Conservation (phyloP, 345 rosid species). For the Acer saccharum region DNA sequence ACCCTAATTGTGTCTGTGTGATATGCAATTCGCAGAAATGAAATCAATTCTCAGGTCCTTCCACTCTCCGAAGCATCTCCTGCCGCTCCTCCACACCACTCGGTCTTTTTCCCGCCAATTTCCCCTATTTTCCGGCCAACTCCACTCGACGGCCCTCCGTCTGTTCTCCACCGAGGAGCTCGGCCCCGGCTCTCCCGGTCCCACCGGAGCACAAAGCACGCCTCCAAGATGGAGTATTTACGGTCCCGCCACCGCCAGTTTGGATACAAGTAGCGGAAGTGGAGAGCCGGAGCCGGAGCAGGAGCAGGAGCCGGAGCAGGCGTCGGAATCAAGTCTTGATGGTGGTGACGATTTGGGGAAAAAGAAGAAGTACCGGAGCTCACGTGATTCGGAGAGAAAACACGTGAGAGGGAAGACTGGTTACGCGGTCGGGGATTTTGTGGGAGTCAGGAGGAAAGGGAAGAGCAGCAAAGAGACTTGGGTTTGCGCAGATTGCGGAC, state of each 20-base stretch:
- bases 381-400: conserved; percentile 4
- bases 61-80: conserved; percentile 17
- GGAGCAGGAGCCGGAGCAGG: too few species aligned
- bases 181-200: background rate
- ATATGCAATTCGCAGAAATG: conserved; percentile 20
- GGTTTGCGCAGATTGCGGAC: conserved; percentile 84
- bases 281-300: too few species aligned
- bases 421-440: conserved; percentile 27
- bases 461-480: conserved; percentile 44
- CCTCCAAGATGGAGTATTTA: conserved; percentile 40
- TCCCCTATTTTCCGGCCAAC: conserved; percentile 3
- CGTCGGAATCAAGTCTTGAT: conserved; percentile 9
- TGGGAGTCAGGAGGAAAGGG: conserved; percentile 49
- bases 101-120: conserved; percentile 18
- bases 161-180: conserved; percentile 13
- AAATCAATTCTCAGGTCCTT: conserved; percentile 33
- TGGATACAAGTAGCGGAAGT: background rate
- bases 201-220: background rate
- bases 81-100: conserved; percentile 17
- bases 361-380: conserved; percentile 20
- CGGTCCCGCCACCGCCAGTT: conserved; percentile 23
- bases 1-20: too few species aligned
- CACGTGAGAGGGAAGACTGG: conserved; percentile 20
- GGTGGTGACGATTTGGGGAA: conserved; percentile 19
- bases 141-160: conserved; percentile 25